Percentiles rank a stretch among this genome's conserved stretches.
phyloP scores from a whole-genome alignment of 2,329 filamentous ascomycete genomes.

The Penicillium sp. region DNA sequence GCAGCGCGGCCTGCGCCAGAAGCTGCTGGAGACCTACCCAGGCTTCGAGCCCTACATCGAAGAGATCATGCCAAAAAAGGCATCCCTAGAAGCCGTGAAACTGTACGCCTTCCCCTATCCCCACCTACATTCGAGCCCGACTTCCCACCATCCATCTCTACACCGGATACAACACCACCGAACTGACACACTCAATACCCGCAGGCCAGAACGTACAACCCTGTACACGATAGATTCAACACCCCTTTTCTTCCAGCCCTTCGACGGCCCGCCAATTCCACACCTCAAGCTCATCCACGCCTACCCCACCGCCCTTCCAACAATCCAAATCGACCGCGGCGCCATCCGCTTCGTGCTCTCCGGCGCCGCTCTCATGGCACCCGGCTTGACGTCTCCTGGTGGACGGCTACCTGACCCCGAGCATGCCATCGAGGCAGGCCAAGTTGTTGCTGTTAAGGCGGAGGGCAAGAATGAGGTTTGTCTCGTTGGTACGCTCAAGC shows the following conservation, averaged over 20 bases:
- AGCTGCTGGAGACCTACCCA: constrained; percentile 81
- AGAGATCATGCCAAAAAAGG: constrained; percentile 92
- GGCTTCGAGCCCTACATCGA: constrained; percentile 85
- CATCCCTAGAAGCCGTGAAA: constrained; percentile 85
- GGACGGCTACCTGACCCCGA: constrained; percentile 68
- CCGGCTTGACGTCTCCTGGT: constrained; percentile 80
- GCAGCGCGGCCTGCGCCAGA: constrained; percentile 79
- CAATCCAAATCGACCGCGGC: constrained; percentile 86
- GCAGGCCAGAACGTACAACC: constrained; percentile 75
- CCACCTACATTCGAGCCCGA: background rate
- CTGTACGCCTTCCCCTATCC: constrained; percentile 51
- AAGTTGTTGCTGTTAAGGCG: constrained; percentile 82
- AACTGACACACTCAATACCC: background rate
- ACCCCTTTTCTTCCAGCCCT: constrained; percentile 89
- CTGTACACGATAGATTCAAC: constrained; percentile 78
- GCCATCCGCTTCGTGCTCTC: constrained; percentile 95
- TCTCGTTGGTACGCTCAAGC: constrained; percentile 78
- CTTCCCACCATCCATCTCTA: background rate
- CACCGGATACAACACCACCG: background rate
- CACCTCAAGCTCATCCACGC: constrained; percentile 87
- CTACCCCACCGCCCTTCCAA: constrained; percentile 80
- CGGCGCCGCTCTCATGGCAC: constrained; percentile 93
- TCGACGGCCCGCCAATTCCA: constrained; percentile 73
- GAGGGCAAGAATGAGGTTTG: constrained; percentile 94
- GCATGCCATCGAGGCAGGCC: constrained; percentile 70